These are phyloP conservation scores for Tanozyma kutaoensis DNA, from an alignment of 805 yeast genomes.

Conservation along the genomic window DNA sequence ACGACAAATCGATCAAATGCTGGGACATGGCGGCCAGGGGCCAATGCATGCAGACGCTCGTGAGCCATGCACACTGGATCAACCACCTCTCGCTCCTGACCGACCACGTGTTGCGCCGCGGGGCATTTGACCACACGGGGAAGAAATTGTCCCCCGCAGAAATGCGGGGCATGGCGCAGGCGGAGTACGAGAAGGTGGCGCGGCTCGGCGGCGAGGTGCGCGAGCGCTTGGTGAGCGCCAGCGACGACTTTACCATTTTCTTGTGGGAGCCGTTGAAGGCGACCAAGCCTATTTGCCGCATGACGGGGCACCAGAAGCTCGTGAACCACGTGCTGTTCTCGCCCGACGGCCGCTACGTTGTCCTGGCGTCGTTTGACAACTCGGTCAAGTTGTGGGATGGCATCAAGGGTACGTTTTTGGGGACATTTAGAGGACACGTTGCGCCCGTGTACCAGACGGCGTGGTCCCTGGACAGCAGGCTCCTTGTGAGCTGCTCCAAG, in stretches of 20 bases:
- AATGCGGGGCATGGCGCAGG: constrained; percentile 36
- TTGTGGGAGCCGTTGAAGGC: constrained; percentile 50
- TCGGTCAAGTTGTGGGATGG: constrained; percentile 97
- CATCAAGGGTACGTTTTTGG: constrained; percentile 72
- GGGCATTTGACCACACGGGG: constrained; percentile 66
- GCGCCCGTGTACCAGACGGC: constrained; percentile 97
- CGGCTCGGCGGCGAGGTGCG: constrained; percentile 36
- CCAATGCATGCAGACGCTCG: constrained; percentile 61
- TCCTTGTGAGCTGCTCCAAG: constrained; percentile 86
- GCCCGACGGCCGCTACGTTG: constrained; percentile 86
- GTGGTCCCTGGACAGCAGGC: constrained; percentile 91
- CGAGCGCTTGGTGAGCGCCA: constrained; percentile 86
- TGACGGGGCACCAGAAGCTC: constrained; percentile 96
- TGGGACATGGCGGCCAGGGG: constrained; percentile 79
- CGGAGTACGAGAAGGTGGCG: constrained; percentile 51
- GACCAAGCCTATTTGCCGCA: constrained; percentile 75
- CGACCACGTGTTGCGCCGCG: constrained; percentile 75
- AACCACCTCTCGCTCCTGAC: constrained; percentile 88
- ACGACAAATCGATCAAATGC: constrained; percentile 84
- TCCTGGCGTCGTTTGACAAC: constrained; percentile 91
- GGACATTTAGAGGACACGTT: constrained; percentile 93
- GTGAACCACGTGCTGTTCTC: constrained; percentile 94
- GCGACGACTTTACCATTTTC: constrained; percentile 97
- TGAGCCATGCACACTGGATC: constrained; percentile 96
- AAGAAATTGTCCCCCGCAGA: constrained; percentile 12